Conservation (phyloP, 2,329 filamentous ascomycete genomes). For the Ascochyta lentis region DNA sequence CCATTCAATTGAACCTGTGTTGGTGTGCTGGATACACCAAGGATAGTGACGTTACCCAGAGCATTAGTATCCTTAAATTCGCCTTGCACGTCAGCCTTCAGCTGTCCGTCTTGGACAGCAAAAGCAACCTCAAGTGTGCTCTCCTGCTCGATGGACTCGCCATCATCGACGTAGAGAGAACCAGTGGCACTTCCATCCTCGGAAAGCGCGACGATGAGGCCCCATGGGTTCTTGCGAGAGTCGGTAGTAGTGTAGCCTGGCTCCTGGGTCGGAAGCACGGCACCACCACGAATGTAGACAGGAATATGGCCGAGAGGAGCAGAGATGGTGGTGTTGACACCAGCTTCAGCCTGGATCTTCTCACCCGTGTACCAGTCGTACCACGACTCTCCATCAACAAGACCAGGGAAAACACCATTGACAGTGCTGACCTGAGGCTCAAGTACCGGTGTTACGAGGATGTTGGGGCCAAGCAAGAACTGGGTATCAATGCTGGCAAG, state of each 20-base stretch:
- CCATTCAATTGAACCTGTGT: conserved; percentile 59
- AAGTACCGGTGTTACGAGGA: conserved; percentile 73
- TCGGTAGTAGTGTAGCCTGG: conserved; percentile 71
- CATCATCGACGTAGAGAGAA: conserved; percentile 75
- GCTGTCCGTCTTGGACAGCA: conserved; percentile 49
- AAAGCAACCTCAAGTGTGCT: conserved; percentile 64
- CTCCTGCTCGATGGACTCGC: conserved; percentile 67
- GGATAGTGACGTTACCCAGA: conserved; percentile 67
- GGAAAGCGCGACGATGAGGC: conserved; percentile 68
- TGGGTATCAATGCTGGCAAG: conserved; percentile 72
- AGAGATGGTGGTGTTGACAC: conserved; percentile 65
- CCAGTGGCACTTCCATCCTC: conserved; percentile 64
- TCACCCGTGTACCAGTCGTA: conserved; percentile 82
- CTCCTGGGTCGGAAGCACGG: conserved; percentile 71
- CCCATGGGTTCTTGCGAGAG: conserved; percentile 70
- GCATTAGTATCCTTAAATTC: conserved; percentile 63
- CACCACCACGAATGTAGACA: conserved; percentile 72
- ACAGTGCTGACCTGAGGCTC: conserved; percentile 67
- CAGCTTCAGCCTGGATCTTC: conserved; percentile 58
- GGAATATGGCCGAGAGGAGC: conserved; percentile 74
- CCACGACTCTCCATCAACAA: conserved; percentile 67
- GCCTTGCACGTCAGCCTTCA: conserved; percentile 60
- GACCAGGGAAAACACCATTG: conserved; percentile 72
- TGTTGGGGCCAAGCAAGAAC: conserved; percentile 71
- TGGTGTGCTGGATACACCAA: conserved; percentile 59